Percentiles rank a stretch among this genome's conserved stretches.
These are phyloP conservation scores for Rhizopogon rudus DNA, from an alignment of 768 basidiomycete species.

Conservation along the genomic window DNA sequence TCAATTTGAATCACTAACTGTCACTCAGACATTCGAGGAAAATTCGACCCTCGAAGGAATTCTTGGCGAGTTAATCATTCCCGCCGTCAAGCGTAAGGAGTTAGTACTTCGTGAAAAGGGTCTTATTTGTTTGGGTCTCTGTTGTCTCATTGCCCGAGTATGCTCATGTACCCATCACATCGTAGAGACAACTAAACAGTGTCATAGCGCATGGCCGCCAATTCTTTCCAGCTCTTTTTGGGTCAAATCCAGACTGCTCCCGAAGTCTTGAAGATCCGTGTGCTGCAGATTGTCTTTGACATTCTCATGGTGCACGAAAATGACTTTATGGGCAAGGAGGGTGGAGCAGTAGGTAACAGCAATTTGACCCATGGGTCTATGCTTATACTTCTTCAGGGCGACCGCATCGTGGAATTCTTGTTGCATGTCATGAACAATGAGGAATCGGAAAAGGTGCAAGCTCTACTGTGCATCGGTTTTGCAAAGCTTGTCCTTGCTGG, in stretches of 20 bases:
- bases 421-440: slow-evolving; percentile 47
- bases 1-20: background rate
- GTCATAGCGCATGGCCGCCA: slow-evolving; percentile 26
- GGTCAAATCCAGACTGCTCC: slow-evolving; percentile 66
- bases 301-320: slow-evolving; percentile 80
- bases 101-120: slow-evolving; percentile 59
- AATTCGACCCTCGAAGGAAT: slow-evolving; percentile 67
- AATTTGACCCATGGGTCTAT: background rate
- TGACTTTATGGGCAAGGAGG: slow-evolving; percentile 49
- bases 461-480: slow-evolving; percentile 70
- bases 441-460: slow-evolving; percentile 61
- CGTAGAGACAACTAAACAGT: background rate
- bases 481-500: slow-evolving; percentile 83
- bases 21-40: slow-evolving; percentile 49
- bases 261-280: slow-evolving; percentile 57
- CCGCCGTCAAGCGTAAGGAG: slow-evolving; percentile 87
- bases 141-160: slow-evolving; percentile 65
- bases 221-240: slow-evolving; percentile 77
- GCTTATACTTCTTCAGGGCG: slow-evolving; percentile 26
- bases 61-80: slow-evolving; percentile 81
- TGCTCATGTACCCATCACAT: background rate
- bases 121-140: slow-evolving; percentile 64
- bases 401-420: slow-evolving; percentile 66
- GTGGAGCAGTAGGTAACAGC: slow-evolving; percentile 23
- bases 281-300: slow-evolving; percentile 84